These are phyloP conservation scores for Aureobasidium namibiae DNA, from an alignment of 2,329 filamentous ascomycete genomes.

Conservation along the genomic window DNA sequence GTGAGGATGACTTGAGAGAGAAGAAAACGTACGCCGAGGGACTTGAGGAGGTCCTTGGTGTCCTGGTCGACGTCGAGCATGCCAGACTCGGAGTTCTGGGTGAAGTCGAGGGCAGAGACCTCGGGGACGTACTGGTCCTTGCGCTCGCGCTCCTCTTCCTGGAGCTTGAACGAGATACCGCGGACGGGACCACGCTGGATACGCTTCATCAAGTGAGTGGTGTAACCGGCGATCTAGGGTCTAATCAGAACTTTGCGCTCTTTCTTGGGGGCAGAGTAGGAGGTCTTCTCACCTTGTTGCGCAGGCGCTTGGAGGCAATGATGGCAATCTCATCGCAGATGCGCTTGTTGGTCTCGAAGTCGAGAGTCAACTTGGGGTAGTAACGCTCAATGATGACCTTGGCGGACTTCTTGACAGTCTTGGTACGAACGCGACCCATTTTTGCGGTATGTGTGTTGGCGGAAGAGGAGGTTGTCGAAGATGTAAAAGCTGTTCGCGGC, in stretches of 20 bases:
- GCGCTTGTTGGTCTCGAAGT: slow-evolving; percentile 99
- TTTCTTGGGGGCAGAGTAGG: not conserved
- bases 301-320: slow-evolving; percentile 96
- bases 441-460: slow-evolving; percentile 28
- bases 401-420: slow-evolving; percentile 75
- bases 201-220: slow-evolving; percentile 96
- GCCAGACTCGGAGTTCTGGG: slow-evolving; percentile 85
- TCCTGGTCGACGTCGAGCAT: slow-evolving; percentile 92
- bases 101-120: slow-evolving; percentile 96
- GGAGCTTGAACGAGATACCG: slow-evolving; percentile 99
- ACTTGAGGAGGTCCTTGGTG: slow-evolving; percentile 99
- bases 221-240: slow-evolving; percentile 86
- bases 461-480: slow-evolving; percentile 13
- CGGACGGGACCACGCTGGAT: slow-evolving; percentile 98
- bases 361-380: slow-evolving; percentile 90
- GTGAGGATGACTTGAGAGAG: not conserved
- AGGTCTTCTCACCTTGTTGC: slow-evolving; percentile 74
- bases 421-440: slow-evolving; percentile 51
- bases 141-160: slow-evolving; percentile 99
- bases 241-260: not conserved
- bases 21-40: slow-evolving; percentile 77
- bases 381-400: slow-evolving; percentile 99
- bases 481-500: slow-evolving; percentile 5
- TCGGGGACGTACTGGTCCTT: slow-evolving; percentile 99
- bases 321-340: slow-evolving; percentile 99